phyloP scores from a whole-genome alignment of 345 rosid genomes.

The Kernera saxatilis region DNA sequence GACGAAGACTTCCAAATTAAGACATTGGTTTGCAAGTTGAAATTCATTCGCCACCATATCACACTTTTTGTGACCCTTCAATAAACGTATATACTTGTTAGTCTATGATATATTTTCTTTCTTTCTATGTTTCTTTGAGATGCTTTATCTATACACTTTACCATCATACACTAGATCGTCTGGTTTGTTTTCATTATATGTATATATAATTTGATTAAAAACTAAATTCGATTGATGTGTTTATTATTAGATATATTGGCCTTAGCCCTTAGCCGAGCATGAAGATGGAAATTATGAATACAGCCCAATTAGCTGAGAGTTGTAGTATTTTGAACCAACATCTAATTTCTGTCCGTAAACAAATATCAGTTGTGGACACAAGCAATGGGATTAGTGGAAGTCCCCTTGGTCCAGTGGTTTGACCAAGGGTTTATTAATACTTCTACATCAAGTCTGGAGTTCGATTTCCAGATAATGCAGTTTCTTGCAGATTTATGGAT shows the following conservation, averaged over 20 bases:
- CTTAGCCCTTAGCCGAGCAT: background rate
- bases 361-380: background rate
- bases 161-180: background rate
- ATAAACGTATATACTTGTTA: background rate
- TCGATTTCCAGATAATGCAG: too few relatives aligned
- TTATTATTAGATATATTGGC: background rate
- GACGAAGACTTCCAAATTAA: background rate
- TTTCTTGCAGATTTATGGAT: too few relatives aligned
- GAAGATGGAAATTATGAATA: background rate
- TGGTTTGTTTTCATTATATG: background rate
- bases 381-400: too few relatives aligned
- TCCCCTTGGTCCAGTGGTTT: too few relatives aligned
- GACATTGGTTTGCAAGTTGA: conserved; percentile 6
- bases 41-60: background rate
- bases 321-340: background rate
- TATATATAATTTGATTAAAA: too few relatives aligned
- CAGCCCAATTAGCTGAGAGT: background rate
- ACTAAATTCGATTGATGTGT: background rate
- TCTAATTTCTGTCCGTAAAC: background rate
- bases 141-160: too few relatives aligned
- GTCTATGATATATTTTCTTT: background rate
- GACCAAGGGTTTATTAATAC: too few relatives aligned
- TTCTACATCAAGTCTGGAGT: too few relatives aligned
- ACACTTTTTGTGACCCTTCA: background rate
- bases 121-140: background rate